Conservation (phyloP, 2,329 filamentous ascomycete species). For the Aureobasidium mangrovei region DNA sequence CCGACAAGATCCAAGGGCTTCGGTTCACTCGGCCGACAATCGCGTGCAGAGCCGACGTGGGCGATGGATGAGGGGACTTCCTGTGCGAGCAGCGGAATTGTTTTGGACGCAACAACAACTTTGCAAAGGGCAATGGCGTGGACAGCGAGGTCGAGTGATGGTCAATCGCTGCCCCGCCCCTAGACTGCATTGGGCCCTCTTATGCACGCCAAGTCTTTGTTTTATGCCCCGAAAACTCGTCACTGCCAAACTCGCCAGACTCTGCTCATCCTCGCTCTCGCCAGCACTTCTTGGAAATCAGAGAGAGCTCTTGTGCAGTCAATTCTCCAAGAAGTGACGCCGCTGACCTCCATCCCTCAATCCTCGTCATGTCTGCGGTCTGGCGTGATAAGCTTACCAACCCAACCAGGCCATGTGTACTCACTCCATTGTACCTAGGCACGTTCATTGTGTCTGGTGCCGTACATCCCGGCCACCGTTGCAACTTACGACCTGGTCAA, state of each 20-base stretch:
- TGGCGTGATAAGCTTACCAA: background rate
- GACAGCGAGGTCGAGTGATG: constrained; percentile 7
- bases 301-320: too few relatives aligned
- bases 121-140: constrained; percentile 4
- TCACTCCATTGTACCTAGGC: background rate
- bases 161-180: constrained; percentile 1
- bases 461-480: background rate
- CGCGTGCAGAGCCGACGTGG: background rate
- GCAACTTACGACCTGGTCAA: background rate
- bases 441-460: background rate
- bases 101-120: background rate
- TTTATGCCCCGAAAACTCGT: background rate
- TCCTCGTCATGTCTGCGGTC: too few relatives aligned
- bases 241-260: too few relatives aligned
- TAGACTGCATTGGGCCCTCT: background rate
- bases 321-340: too few relatives aligned
- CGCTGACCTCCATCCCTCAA: too few relatives aligned
- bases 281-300: too few relatives aligned
- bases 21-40: background rate
- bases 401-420: background rate
- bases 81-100: constrained; percentile 1
- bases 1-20: background rate
- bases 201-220: background rate
- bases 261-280: too few relatives aligned
- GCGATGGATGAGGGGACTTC: background rate